Percentiles rank a stretch among this genome's conserved stretches.
These are phyloP conservation scores for Emmonsiellopsis sp. DNA, from an alignment of 2,329 filamentous ascomycete genomes.

Conservation along the genomic window DNA sequence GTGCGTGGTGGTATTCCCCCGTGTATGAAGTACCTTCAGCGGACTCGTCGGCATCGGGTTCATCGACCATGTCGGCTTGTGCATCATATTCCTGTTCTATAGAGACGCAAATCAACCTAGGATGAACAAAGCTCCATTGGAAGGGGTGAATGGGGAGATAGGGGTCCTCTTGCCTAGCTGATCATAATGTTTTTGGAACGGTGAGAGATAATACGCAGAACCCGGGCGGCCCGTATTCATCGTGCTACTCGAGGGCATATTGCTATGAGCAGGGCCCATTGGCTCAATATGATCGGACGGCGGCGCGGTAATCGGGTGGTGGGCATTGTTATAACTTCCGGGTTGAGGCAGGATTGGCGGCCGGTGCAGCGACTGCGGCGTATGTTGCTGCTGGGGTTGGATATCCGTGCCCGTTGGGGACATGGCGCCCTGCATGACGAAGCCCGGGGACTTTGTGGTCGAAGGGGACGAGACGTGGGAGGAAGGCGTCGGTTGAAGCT, in stretches of 20 bases:
- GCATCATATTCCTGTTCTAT: conserved; percentile 97
- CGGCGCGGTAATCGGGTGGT: conserved; percentile 26
- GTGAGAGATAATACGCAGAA: conserved; percentile 65
- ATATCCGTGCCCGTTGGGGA: conserved; percentile 52
- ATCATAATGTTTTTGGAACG: conserved; percentile 89
- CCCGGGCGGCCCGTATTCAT: conserved; percentile 24
- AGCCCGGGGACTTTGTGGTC: conserved; percentile 53
- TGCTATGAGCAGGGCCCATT: conserved; percentile 7
- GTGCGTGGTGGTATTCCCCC: conserved; percentile 10
- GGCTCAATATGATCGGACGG: conserved; percentile 27
- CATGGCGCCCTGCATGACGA: conserved; percentile 50
- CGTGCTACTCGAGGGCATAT: not conserved
- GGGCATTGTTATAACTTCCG: conserved; percentile 24
- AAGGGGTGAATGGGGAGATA: conserved; percentile 33
- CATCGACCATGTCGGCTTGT: conserved; percentile 79
- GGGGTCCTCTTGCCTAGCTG: conserved; percentile 77
- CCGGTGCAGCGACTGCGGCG: conserved; percentile 23
- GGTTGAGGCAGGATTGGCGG: conserved; percentile 36
- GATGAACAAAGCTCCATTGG: conserved; percentile 53
- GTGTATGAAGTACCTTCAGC: conserved; percentile 61
- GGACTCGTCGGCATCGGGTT: conserved; percentile 60
- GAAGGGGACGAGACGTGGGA: conserved; percentile 65
- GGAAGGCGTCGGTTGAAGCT: conserved; percentile 70
- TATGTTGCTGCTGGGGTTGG: conserved; percentile 42
- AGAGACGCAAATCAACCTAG: conserved; percentile 56